These are phyloP conservation scores for Filosporella fistucella DNA, from an alignment of 495 filamentous ascomycete genomes.

Conservation along the genomic window DNA sequence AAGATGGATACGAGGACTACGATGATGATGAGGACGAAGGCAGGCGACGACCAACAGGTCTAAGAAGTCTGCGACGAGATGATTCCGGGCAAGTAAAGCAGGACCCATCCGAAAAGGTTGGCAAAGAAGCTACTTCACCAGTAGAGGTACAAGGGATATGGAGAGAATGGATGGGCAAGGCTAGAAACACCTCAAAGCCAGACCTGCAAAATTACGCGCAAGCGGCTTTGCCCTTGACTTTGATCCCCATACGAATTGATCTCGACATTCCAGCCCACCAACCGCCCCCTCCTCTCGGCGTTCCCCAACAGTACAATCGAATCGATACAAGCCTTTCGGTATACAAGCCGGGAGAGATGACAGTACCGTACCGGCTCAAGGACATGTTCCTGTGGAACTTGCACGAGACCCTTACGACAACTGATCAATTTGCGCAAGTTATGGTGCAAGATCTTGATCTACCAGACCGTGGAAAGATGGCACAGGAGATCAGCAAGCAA, in stretches of 20 bases:
- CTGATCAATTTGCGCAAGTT: constrained; percentile 87
- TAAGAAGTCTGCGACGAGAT: constrained; percentile 77
- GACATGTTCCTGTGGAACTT: constrained; percentile 97
- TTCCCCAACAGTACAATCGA: constrained; percentile 43
- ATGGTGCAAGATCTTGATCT: constrained; percentile 94
- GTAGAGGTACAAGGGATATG: constrained; percentile 86
- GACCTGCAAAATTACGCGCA: constrained; percentile 80
- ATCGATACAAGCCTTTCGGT: constrained; percentile 63
- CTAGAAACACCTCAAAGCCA: constrained; percentile 40
- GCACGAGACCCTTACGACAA: constrained; percentile 89
- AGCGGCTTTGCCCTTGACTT: constrained; percentile 76
- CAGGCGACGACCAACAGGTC: constrained; percentile 74
- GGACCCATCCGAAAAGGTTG: constrained; percentile 66
- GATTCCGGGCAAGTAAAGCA: constrained; percentile 54
- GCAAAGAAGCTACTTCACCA: constrained; percentile 75
- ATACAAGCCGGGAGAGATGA: constrained; percentile 72
- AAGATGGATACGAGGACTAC: constrained; percentile 91
- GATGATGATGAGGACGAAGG: constrained; percentile 87
- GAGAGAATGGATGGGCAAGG: constrained; percentile 91
- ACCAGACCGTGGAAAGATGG: constrained; percentile 62
- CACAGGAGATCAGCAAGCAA: constrained; percentile 80
- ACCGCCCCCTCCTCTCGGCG: constrained; percentile 66
- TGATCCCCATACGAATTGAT: constrained; percentile 96
- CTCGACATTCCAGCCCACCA: constrained; percentile 80
- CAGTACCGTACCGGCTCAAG: constrained; percentile 80